Conservation (phyloP, 192 early-diverging fungal genomes). For the Powellomyces hirtus region DNA sequence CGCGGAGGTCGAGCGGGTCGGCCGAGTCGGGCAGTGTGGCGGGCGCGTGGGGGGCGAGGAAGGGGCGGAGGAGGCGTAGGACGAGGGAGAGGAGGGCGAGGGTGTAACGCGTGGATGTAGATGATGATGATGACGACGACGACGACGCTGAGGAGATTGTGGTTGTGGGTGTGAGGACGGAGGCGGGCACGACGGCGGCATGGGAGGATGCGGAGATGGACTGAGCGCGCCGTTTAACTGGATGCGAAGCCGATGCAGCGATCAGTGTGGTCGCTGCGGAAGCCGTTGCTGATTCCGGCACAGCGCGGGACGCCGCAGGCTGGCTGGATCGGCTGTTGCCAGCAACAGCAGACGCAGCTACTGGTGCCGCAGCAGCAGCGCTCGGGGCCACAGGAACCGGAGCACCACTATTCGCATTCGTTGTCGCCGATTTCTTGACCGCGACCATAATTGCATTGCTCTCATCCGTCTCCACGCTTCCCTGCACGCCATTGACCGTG, state of each 20-base stretch:
- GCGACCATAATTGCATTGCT: neutral
- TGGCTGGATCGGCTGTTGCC: neutral
- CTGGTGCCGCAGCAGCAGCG: neutral
- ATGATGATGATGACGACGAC: no score
- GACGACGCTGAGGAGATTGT: neutral
- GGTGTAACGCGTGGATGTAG: neutral
- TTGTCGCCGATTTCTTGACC: neutral
- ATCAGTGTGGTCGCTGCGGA: neutral
- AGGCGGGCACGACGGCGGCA: neutral
- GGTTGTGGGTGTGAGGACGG: neutral
- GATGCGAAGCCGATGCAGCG: neutral
- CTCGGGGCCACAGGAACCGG: neutral
- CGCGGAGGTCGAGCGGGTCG: conserved; percentile 17
- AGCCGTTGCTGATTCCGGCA: neutral
- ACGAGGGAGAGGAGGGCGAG: conserved; percentile 11
- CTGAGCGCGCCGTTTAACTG: neutral
- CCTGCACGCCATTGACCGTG: neutral
- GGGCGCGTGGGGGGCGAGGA: conserved; percentile 17
- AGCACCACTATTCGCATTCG: neutral
- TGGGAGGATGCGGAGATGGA: neutral
- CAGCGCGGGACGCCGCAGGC: neutral
- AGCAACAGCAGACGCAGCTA: neutral
- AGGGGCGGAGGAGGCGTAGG: conserved; percentile 25
- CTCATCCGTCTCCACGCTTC: neutral
- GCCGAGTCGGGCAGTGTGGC: neutral